Conservation (phyloP, 768 basidiomycete species). For the Fibroporia radiculosa region DNA sequence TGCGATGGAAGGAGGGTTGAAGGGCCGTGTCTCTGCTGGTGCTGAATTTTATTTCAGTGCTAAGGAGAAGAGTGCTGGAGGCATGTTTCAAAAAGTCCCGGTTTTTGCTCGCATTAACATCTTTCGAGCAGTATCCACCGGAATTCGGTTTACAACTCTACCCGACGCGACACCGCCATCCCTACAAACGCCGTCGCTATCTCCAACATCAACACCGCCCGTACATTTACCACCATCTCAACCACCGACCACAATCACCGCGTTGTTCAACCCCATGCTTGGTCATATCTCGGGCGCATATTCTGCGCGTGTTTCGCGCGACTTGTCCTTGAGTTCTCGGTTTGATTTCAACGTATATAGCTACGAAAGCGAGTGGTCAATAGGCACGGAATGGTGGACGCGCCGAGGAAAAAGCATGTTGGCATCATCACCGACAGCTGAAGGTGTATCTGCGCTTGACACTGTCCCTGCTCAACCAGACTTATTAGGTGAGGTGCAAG, state of each 20-base stretch:
- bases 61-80: conserved; percentile 87
- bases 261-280: conserved; percentile 93
- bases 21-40: conserved; percentile 85
- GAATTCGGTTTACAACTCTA: conserved; percentile 88
- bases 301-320: conserved; percentile 77
- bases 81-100: conserved; percentile 37
- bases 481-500: conserved; percentile 41
- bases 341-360: conserved; percentile 98
- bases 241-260: conserved; percentile 91
- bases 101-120: background rate
- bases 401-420: conserved; percentile 40
- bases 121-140: conserved; percentile 67
- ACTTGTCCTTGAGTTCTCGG: conserved; percentile 79
- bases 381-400: conserved; percentile 97
- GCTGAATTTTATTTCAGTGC: conserved; percentile 93
- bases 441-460: background rate
- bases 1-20: conserved; percentile 83
- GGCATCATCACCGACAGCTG: background rate
- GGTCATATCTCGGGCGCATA: conserved; percentile 91
- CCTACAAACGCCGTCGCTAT: conserved; percentile 40
- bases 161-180: conserved; percentile 71
- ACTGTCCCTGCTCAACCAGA: background rate
- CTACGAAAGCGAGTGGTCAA: conserved; percentile 93
- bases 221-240: conserved; percentile 40
- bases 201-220: conserved; percentile 22